These are phyloP conservation scores for Penicillium sp. DNA, from an alignment of 2,329 filamentous ascomycete species.

Conservation along the genomic window DNA sequence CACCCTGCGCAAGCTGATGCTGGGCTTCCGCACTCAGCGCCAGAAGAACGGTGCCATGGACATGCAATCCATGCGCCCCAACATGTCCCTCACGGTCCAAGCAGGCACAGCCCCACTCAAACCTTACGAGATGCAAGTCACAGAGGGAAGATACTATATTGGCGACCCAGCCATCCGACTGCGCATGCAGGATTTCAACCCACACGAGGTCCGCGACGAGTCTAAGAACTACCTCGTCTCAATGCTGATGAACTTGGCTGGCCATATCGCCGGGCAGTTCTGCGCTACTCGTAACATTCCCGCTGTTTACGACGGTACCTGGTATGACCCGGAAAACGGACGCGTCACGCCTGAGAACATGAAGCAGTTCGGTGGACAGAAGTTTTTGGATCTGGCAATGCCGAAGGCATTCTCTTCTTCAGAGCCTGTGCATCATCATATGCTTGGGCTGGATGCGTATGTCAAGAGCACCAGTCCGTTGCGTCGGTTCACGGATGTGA, in stretches of 20 bases:
- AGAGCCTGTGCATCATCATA: constrained; percentile 50
- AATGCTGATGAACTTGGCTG: constrained; percentile 58
- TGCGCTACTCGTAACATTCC: constrained; percentile 39
- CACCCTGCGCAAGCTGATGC: constrained; percentile 40
- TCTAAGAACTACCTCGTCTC: constrained; percentile 43
- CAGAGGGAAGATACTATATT: constrained; percentile 33
- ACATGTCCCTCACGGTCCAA: constrained; percentile 28
- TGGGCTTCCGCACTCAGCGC: constrained; percentile 37
- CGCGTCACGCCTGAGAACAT: constrained; percentile 39
- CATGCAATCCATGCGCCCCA: constrained; percentile 19
- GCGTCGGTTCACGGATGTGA: constrained; percentile 61
- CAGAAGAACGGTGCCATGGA: constrained; percentile 43
- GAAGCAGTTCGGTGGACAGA: constrained; percentile 42
- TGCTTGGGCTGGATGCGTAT: constrained; percentile 56
- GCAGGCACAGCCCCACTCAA: constrained; percentile 21
- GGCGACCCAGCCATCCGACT: constrained; percentile 47
- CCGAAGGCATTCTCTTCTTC: constrained; percentile 47
- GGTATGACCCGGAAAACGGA: constrained; percentile 42
- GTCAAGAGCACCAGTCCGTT: constrained; percentile 62
- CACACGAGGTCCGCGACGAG: constrained; percentile 39
- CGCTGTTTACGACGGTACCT: constrained; percentile 37
- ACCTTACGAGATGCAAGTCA: constrained; percentile 32
- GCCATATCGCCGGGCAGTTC: constrained; percentile 37
- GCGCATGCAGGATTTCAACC: constrained; percentile 27
- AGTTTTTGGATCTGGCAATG: constrained; percentile 38